phyloP scores from a whole-genome alignment of 257 asterid genomes.

The Anisodus tanguticus region DNA sequence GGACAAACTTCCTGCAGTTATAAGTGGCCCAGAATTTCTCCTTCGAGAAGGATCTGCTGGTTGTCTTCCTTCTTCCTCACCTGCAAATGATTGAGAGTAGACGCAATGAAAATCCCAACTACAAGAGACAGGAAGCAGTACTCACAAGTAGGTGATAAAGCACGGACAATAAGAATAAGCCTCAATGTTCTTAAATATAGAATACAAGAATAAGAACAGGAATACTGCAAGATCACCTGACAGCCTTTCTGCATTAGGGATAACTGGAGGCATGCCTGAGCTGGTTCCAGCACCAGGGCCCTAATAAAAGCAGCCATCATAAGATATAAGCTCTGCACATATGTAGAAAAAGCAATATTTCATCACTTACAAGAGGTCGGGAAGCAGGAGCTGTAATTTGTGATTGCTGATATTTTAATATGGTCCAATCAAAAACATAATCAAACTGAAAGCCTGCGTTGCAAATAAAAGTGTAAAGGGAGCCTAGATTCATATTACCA shows the following conservation, averaged over 20 bases:
- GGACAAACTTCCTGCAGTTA: slow-evolving; percentile 59
- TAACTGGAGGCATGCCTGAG: slow-evolving; percentile 84
- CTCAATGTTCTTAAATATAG: not conserved
- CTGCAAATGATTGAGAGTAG: slow-evolving; percentile 41
- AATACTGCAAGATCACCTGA: slow-evolving; percentile 54
- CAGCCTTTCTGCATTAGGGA: slow-evolving; percentile 71
- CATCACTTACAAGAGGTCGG: slow-evolving; percentile 64
- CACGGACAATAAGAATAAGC: not conserved
- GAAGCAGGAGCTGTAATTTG: slow-evolving; percentile 88
- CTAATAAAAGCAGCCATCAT: slow-evolving; percentile 47
- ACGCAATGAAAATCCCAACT: not conserved
- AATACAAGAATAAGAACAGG: slow-evolving; percentile 18
- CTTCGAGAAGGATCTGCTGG: slow-evolving; percentile 75
- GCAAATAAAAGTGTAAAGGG: slow-evolving; percentile 17
- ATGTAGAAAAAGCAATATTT: slow-evolving; percentile 20
- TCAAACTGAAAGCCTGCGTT: slow-evolving; percentile 90
- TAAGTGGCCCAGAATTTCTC: slow-evolving; percentile 63
- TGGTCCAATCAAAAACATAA: slow-evolving; percentile 98
- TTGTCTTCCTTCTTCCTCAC: slow-evolving; percentile 80
- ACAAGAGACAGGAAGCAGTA: slow-evolving; percentile 10
- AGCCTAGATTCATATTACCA: not conserved
- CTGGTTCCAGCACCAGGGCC: slow-evolving; percentile 81
- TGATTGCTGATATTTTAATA: slow-evolving; percentile 93
- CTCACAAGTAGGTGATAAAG: not conserved
- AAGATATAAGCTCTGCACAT: slow-evolving; percentile 27